Conservation (phyloP, 1,284 basidiomycete genomes). For the Heterobasidion annosum region DNA sequence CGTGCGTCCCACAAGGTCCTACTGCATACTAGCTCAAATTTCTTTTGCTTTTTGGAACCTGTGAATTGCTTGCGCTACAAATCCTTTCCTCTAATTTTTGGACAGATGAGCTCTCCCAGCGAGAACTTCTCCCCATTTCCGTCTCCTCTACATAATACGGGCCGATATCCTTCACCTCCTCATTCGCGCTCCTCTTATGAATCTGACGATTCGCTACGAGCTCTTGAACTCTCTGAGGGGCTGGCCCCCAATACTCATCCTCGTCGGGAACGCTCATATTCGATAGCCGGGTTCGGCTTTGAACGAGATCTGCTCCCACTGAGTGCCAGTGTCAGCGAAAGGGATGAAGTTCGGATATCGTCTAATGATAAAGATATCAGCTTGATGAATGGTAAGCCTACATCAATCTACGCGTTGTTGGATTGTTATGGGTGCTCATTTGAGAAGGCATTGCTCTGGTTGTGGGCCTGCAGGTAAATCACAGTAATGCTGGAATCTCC, state of each 20-base stretch:
- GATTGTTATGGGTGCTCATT: not conserved
- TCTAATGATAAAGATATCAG: conserved; percentile 66
- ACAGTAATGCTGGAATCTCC: not conserved
- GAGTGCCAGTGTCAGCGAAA: conserved; percentile 64
- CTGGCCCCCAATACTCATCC: conserved; percentile 29
- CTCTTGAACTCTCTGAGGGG: conserved; percentile 66
- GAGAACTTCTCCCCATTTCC: not conserved
- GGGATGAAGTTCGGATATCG: conserved; percentile 37
- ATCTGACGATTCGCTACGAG: conserved; percentile 68
- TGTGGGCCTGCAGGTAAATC: conserved; percentile 65
- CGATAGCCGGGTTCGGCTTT: conserved; percentile 73
- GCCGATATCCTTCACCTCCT: conserved; percentile 5
- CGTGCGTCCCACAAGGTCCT: too few species aligned
- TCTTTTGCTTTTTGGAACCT: too few species aligned
- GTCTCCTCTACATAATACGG: not conserved
- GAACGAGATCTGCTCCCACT: conserved; percentile 71
- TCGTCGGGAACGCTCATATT: conserved; percentile 47
- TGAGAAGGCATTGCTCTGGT: conserved; percentile 72
- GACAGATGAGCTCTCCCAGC: too few species aligned
- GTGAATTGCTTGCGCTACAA: too few species aligned
- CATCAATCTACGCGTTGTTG: not conserved
- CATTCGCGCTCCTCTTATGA: conserved; percentile 42
- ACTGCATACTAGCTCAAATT: too few species aligned
- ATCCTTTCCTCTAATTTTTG: too few species aligned
- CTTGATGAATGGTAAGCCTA: conserved; percentile 59